Evolutionary conservation across 78 protist genomes (phyloP).

Genomic region (Guillardia theta): DNA sequence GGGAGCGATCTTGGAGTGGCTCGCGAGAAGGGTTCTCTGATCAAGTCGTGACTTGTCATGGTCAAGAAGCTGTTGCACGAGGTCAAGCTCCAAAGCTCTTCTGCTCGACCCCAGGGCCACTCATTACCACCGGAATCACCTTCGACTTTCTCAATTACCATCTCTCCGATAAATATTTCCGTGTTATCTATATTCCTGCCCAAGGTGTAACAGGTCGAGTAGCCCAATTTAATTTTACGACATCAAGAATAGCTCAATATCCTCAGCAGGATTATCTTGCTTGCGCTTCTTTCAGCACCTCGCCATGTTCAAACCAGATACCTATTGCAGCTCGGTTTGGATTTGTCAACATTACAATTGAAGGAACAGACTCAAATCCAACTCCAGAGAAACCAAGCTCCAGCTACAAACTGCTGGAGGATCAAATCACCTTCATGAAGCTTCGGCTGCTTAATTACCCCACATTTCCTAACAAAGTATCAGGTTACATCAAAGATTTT

Average conservation of each 20-base stretch:
- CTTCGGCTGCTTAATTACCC: background rate
- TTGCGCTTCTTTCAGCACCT: too few relatives aligned
- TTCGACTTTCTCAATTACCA: background rate
- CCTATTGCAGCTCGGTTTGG: background rate
- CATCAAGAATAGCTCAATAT: background rate
- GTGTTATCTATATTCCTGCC: background rate
- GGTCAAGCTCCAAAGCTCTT: background rate
- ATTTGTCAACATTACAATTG: background rate
- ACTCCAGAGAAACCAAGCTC: background rate
- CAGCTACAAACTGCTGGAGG: background rate
- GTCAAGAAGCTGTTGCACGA: background rate
- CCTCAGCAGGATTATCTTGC: background rate
- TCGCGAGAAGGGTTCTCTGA: background rate
- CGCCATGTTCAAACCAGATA: background rate
- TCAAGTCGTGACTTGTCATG: background rate
- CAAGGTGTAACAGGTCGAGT: background rate
- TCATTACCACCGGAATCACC: too few relatives aligned
- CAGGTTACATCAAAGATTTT: background rate
- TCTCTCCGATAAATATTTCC: background rate
- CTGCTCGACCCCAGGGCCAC: too few relatives aligned
- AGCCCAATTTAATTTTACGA: background rate
- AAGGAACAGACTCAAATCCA: background rate
- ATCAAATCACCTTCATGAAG: background rate
- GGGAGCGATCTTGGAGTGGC: background rate
- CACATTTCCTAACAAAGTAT: background rate